These are phyloP conservation scores for Suillus tomentosus DNA, from an alignment of 768 basidiomycete genomes.

Conservation along the genomic window DNA sequence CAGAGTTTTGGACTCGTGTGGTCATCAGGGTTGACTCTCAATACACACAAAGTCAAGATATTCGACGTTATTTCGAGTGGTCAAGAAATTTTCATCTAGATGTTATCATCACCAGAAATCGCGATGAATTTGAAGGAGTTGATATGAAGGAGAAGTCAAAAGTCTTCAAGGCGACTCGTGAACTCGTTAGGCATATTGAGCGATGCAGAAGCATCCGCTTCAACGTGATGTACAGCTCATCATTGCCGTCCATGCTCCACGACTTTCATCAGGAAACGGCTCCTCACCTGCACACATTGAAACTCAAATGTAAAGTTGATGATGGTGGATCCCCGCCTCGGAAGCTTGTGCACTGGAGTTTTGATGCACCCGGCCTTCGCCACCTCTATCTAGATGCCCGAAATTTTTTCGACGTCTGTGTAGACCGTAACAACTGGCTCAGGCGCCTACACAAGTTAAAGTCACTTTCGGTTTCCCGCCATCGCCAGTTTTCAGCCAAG, in stretches of 20 bases:
- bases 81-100: conserved; percentile 12
- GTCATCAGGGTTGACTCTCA: conserved; percentile 9
- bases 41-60: conserved; percentile 1
- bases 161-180: background rate
- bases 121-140: conserved; percentile 1
- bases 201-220: conserved; percentile 11
- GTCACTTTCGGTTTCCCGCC: conserved; percentile 3
- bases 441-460: background rate
- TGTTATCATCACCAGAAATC: conserved; percentile 11
- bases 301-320: conserved; percentile 11
- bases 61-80: conserved; percentile 12
- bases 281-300: conserved; percentile 5
- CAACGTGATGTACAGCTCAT: conserved; percentile 10
- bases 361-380: conserved; percentile 6
- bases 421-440: conserved; percentile 10
- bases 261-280: conserved; percentile 1
- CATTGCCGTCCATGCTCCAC: conserved; percentile 8
- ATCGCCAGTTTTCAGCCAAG: background rate
- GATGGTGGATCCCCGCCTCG: conserved; percentile 1
- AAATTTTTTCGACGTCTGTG: conserved; percentile 7
- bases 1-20: conserved; percentile 16
- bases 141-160: background rate
- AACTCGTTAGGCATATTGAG: conserved; percentile 7
- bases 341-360: conserved; percentile 6
- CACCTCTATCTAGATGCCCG: conserved; percentile 5